phyloP scores from a whole-genome alignment of 1,139 yeast genomes.

The Hyphopichia fennica region DNA sequence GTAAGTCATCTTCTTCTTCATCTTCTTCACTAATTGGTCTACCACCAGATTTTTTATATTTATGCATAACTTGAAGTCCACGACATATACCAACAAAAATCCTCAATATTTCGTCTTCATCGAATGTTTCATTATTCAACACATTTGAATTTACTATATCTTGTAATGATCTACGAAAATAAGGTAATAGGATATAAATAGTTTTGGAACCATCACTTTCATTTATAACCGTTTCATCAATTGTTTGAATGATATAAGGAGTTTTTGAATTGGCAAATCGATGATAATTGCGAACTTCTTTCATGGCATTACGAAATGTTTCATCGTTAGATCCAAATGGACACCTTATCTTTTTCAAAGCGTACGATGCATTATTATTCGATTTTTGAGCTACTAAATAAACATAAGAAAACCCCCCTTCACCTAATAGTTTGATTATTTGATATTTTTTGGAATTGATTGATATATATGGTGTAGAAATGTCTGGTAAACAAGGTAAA shows the following conservation, averaged over 20 bases:
- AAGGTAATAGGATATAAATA: conserved; percentile 77
- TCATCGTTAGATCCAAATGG: conserved; percentile 81
- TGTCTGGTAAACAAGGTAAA: conserved; percentile 43
- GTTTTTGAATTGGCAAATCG: conserved; percentile 55
- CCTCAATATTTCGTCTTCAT: conserved; percentile 61
- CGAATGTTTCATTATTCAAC: conserved; percentile 51
- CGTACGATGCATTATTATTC: conserved; percentile 53
- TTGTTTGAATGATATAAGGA: conserved; percentile 65
- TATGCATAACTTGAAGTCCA: conserved; percentile 77
- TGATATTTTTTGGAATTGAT: conserved; percentile 52
- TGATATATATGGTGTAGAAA: conserved; percentile 47
- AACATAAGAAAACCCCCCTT: conserved; percentile 90
- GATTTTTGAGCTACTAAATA: conserved; percentile 63
- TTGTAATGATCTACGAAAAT: conserved; percentile 69
- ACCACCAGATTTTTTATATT: conserved; percentile 42
- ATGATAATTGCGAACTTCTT: conserved; percentile 74
- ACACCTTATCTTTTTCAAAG: conserved; percentile 83
- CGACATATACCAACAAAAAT: conserved; percentile 69
- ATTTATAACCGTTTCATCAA: conserved; percentile 70
- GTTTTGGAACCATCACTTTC: conserved; percentile 80
- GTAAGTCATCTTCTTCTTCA: conserved; percentile 33
- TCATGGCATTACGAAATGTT: conserved; percentile 58
- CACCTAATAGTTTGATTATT: conserved; percentile 75
- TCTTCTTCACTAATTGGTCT: conserved; percentile 10
- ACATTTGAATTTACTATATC: conserved; percentile 69